Evolutionary conservation across 305 asterid species (phyloP).

Genomic region (Fraxinus greggii): DNA sequence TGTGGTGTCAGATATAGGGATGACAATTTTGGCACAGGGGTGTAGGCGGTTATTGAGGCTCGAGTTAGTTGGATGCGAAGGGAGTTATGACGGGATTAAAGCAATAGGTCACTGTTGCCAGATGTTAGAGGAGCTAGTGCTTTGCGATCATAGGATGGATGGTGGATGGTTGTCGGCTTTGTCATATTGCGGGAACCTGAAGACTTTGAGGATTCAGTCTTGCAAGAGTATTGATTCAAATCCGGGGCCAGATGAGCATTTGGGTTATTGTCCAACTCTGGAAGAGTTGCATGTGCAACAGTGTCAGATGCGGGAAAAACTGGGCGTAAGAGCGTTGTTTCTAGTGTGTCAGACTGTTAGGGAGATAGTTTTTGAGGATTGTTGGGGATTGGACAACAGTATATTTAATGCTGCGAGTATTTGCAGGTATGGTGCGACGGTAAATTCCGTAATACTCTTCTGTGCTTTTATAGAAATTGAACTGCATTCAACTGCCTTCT

Average conservation of each 20-base stretch:
- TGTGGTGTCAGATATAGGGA: conserved; percentile 68
- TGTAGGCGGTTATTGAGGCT: conserved; percentile 75
- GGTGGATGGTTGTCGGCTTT: conserved; percentile 84
- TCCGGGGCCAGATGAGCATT: conserved; percentile 74
- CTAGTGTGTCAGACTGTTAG: conserved; percentile 51
- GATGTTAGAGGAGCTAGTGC: conserved; percentile 75
- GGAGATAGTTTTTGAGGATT: conserved; percentile 58
- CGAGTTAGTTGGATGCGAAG: conserved; percentile 83
- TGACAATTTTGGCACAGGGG: conserved; percentile 82
- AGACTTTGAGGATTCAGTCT: conserved; percentile 64
- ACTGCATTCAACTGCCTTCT: conserved; percentile 8
- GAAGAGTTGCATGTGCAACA: conserved; percentile 69
- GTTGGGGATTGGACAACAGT: conserved; percentile 80
- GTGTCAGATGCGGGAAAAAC: conserved; percentile 60
- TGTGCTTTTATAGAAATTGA: conserved; percentile 3
- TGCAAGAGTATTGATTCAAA: conserved; percentile 54
- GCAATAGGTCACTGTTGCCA: conserved; percentile 87
- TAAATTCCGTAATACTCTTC: not conserved
- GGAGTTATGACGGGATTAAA: conserved; percentile 87
- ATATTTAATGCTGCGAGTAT: conserved; percentile 50
- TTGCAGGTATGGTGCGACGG: conserved; percentile 49
- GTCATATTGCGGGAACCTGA: conserved; percentile 69
- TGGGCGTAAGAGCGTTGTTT: conserved; percentile 59
- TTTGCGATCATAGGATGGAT: conserved; percentile 77
- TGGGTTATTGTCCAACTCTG: conserved; percentile 66